Conservation (phyloP, 768 basidiomycete genomes). For the Phanerochaete sordida region DNA sequence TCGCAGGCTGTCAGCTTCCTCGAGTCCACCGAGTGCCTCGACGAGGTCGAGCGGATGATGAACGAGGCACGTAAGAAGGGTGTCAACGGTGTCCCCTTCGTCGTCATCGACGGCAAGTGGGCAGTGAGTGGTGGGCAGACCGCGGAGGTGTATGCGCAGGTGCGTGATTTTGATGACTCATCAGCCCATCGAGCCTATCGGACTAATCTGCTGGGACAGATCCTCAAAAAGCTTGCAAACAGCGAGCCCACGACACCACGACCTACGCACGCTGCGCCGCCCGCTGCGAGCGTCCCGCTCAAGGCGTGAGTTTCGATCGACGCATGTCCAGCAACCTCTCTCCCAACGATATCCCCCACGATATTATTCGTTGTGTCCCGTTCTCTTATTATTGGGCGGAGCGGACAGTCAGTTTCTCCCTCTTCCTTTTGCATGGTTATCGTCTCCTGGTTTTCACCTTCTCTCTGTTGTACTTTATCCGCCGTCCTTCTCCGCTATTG, state of each 20-base stretch:
- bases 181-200: conserved; percentile 2
- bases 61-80: conserved; percentile 60
- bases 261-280: conserved; percentile 5
- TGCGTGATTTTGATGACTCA: conserved; percentile 24
- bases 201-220: conserved; percentile 21
- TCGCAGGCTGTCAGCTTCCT: conserved; percentile 42
- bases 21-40: conserved; percentile 57
- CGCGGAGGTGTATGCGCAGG: conserved; percentile 67
- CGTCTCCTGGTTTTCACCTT: conserved; percentile 1
- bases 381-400: conserved; percentile 2
- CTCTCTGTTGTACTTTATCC: conserved; percentile 12
- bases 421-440: conserved; percentile 2
- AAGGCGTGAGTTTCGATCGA: not conserved
- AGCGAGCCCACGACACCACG: conserved; percentile 3
- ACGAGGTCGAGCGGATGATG: conserved; percentile 62
- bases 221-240: conserved; percentile 48
- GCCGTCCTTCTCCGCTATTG: not conserved
- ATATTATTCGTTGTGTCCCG: not conserved
- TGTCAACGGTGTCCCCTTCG: conserved; percentile 77
- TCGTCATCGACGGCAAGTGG: conserved; percentile 76
- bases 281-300: conserved; percentile 5
- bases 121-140: conserved; percentile 73
- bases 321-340: not conserved
- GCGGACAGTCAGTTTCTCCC: conserved; percentile 10
- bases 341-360: conserved; percentile 2